These are phyloP conservation scores for Fraxinus paxiana DNA, from an alignment of 305 asterid species.

Conservation along the genomic window DNA sequence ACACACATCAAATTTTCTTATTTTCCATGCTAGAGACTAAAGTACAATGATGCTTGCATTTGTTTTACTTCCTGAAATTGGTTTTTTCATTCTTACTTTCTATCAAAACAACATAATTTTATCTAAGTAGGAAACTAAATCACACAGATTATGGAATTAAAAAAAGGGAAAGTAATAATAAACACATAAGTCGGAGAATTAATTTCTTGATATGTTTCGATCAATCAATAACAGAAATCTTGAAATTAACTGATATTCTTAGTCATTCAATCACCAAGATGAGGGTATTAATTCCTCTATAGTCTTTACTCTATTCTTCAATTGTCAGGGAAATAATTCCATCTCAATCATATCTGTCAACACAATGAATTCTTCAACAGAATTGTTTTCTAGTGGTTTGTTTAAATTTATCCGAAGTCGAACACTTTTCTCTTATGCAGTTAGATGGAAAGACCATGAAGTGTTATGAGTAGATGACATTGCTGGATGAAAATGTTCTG, in stretches of 20 bases:
- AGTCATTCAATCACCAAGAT: not conserved
- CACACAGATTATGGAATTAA: not conserved
- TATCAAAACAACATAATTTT: not conserved
- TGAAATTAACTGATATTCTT: not conserved
- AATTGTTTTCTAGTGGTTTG: not conserved
- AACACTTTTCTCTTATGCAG: not conserved
- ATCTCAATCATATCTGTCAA: not conserved
- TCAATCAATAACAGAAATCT: not conserved
- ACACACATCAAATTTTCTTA: not conserved
- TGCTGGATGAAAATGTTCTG: not conserved
- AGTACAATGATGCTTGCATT: not conserved
- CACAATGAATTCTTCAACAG: not conserved
- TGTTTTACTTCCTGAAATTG: not conserved
- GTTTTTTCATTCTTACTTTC: not conserved
- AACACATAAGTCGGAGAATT: not conserved
- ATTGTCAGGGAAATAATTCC: not conserved
- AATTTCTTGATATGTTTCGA: not conserved
- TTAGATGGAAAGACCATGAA: not conserved
- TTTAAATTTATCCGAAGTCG: not conserved
- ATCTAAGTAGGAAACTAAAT: not conserved
- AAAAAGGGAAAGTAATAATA: not conserved
- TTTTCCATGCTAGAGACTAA: not conserved
- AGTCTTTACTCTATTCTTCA: not conserved
- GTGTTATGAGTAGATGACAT: not conserved
- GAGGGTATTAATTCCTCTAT: not conserved